Evolutionary conservation across 140 eudicot genomes (phyloP).

Genomic region (Stevia rebaudiana): DNA sequence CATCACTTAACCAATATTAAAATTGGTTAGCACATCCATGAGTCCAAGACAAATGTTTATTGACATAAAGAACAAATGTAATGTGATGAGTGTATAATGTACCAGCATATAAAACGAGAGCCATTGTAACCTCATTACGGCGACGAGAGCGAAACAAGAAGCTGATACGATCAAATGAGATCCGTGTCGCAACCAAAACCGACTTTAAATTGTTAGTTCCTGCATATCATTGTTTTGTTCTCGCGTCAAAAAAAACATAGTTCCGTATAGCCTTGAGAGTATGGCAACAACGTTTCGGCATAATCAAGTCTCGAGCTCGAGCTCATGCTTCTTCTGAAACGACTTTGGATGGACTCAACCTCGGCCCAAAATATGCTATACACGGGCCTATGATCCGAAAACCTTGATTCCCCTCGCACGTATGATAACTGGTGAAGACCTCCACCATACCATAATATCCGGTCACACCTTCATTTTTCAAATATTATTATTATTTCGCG

Average conservation of each 20-base stretch:
- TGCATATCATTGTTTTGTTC: background rate
- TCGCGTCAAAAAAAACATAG: constrained; percentile 65
- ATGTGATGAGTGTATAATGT: background rate
- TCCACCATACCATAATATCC: constrained; percentile 82
- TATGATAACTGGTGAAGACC: constrained; percentile 91
- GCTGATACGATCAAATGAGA: background rate
- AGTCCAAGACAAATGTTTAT: background rate
- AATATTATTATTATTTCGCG: background rate
- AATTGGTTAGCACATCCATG: background rate
- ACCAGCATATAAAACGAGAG: constrained; percentile 11
- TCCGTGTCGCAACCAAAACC: background rate
- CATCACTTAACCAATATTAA: background rate
- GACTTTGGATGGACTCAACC: constrained; percentile 71
- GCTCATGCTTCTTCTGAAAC: constrained; percentile 76
- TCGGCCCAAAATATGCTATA: constrained; percentile 91
- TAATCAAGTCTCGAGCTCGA: constrained; percentile 43
- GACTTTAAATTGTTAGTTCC: background rate
- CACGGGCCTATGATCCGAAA: constrained; percentile 92
- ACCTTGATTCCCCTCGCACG: constrained; percentile 85
- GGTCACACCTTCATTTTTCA: constrained; percentile 63
- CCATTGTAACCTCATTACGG: background rate
- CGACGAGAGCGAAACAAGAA: background rate
- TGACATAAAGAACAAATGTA: background rate
- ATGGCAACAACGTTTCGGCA: constrained; percentile 71
- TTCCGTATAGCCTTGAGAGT: constrained; percentile 84